Evolutionary conservation across 2,329 filamentous ascomycete genomes (phyloP), one percentile per base, ranked within the genome.

Genomic region (Neopestalotiopsis clavispora): DNA sequence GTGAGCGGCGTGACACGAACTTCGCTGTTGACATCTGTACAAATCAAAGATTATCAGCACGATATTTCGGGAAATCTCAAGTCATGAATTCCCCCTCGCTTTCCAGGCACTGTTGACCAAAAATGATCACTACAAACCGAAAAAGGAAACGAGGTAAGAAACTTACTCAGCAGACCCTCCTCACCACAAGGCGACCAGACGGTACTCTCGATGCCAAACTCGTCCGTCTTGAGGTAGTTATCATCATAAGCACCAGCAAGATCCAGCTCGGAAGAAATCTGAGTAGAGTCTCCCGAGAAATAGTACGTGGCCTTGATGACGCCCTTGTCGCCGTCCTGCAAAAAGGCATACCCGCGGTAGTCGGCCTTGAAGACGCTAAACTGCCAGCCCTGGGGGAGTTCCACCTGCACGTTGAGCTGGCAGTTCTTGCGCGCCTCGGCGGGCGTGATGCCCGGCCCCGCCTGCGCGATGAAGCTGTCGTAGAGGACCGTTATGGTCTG

Each of bases 131-230:
- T n/a, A 20, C 23, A 3, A 28, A 28, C 3, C 23, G 23, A 28
- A 3, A 28, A 28, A 28, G 28, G 30, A 4, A 4, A 34, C 4
- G 1, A 4, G 4, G 20, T 5, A 20, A n/a, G n/a, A 20, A 12
- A 62, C 59, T n/a, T 85, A 78, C 86, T 87, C 73, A 87, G 80
- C 70, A 84, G 77, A 69, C 83, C 84, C 52, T 82, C 79, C 28
- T 78, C 75, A 65, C 85, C 85, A 77, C 85, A 87, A 14, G 84
- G 84, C 63, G 84, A 86, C 85, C 85, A 87, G 70, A 87, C 83
- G 57, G 80, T 79, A 45, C 82, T 83, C 58, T 81, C 80, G 72
- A 80, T 78, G 64, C 82, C 80, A 69, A 85, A 80, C 65, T 79
- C 74, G 71, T 86, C 84, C 62, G 80, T 80, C 76, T 83, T 82